Evolutionary conservation across 257 asterid genomes (phyloP).

Genomic region (Ilex aquifolium): DNA sequence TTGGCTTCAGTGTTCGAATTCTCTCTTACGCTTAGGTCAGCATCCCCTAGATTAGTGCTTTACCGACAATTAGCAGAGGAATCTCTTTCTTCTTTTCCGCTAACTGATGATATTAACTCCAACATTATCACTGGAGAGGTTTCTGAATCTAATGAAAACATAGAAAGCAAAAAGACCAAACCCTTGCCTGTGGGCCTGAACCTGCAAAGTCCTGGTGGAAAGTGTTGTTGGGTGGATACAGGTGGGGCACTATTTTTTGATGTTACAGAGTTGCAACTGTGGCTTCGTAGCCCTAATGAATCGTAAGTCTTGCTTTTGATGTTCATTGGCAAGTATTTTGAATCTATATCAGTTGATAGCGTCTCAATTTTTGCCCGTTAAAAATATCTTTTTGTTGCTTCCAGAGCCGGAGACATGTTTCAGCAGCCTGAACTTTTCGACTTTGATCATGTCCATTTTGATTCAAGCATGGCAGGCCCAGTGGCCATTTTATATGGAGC

Average conservation of each 20-base stretch:
- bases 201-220: constrained; percentile 45
- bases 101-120: constrained; percentile 48
- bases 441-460: constrained; percentile 91
- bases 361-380: constrained; percentile 3
- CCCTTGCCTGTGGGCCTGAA: constrained; percentile 40
- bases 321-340: neutral
- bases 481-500: constrained; percentile 81
- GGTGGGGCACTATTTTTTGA: constrained; percentile 72
- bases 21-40: constrained; percentile 94
- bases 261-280: constrained; percentile 54
- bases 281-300: constrained; percentile 56
- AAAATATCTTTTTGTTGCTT: constrained; percentile 17
- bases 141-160: constrained; percentile 35
- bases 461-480: constrained; percentile 65
- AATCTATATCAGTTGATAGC: neutral
- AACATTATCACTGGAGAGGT: constrained; percentile 34
- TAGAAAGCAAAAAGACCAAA: constrained; percentile 32
- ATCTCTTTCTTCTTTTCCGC: constrained; percentile 90
- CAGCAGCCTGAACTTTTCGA: constrained; percentile 93
- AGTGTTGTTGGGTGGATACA: constrained; percentile 96
- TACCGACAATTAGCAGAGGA: constrained; percentile 92
- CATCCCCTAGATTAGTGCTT: constrained; percentile 87
- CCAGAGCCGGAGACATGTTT: constrained; percentile 58
- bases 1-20: constrained; percentile 84
- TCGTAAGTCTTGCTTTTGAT: constrained; percentile 41